A percentile compares a stretch with the other conserved stretches of the same genome.
phyloP scores from a whole-genome alignment of 208 protist species.

The Leishmania gerbilli region DNA sequence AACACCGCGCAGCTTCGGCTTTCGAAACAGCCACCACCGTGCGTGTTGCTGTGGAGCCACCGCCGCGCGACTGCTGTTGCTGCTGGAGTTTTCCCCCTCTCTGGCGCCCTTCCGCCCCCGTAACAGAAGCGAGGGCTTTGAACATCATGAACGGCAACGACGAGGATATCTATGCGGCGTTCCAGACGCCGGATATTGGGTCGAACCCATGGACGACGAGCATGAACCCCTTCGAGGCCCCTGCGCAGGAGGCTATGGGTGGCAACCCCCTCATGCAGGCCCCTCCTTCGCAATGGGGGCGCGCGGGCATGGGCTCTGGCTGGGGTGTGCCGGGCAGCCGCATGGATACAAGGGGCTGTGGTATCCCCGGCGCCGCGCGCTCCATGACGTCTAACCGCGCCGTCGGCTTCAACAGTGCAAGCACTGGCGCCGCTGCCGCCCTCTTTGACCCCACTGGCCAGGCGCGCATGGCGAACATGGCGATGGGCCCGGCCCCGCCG shows the following conservation, averaged over 20 bases:
- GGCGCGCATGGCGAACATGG: slow-evolving; percentile 58
- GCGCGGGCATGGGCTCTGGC: slow-evolving; percentile 54
- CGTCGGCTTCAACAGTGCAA: slow-evolving; percentile 81
- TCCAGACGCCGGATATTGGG: slow-evolving; percentile 56
- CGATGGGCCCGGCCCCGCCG: slow-evolving; percentile 84
- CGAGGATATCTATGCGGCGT: slow-evolving; percentile 83
- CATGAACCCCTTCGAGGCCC: slow-evolving; percentile 43
- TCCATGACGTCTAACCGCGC: slow-evolving; percentile 95
- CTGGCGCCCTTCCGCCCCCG: background rate
- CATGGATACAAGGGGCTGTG: slow-evolving; percentile 66
- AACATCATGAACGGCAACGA: slow-evolving; percentile 31
- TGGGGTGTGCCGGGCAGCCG: slow-evolving; percentile 75
- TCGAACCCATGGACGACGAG: slow-evolving; percentile 44
- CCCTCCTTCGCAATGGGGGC: slow-evolving; percentile 83
- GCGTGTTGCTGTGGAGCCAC: background rate
- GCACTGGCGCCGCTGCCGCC: slow-evolving; percentile 26
- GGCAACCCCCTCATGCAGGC: slow-evolving; percentile 81
- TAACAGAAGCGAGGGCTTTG: no score
- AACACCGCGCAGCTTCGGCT: background rate
- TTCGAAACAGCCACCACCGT: background rate
- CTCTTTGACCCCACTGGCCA: slow-evolving; percentile 88
- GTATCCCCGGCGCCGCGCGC: slow-evolving; percentile 55
- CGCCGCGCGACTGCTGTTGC: background rate
- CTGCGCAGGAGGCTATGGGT: slow-evolving; percentile 23
- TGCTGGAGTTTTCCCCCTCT: no score